Percentiles rank a stretch among this genome's conserved stretches.
These are phyloP conservation scores for Arthrinium phaeospermum DNA, from an alignment of 2,329 filamentous ascomycete species.

Conservation along the genomic window DNA sequence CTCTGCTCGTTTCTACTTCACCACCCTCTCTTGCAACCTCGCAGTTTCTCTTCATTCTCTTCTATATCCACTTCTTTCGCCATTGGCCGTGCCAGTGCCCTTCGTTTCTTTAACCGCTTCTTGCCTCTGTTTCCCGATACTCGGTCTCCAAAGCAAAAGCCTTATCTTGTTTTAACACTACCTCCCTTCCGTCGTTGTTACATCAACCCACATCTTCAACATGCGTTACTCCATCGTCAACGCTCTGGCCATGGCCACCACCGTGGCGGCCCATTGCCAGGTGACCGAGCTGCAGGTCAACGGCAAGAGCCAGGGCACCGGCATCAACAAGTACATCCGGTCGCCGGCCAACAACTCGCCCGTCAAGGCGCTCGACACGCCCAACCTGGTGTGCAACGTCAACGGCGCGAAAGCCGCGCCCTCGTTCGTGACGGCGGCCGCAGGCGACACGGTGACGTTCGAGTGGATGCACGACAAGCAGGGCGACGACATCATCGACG, in stretches of 20 bases:
- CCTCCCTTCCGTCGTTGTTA: too few relatives aligned
- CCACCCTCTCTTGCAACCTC: conserved; percentile 10
- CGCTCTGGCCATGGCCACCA: conserved; percentile 41
- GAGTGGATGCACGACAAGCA: conserved; percentile 59
- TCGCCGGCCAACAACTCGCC: conserved; percentile 50
- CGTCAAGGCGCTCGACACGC: conserved; percentile 50
- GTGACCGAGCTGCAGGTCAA: conserved; percentile 56
- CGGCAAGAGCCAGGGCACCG: conserved; percentile 50
- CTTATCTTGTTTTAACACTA: not conserved
- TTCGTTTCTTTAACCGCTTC: conserved; percentile 17
- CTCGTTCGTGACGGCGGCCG: conserved; percentile 49
- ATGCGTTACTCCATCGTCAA: conserved; percentile 41
- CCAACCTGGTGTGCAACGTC: conserved; percentile 51
- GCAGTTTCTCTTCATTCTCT: not conserved
- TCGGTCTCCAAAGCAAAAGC: not conserved
- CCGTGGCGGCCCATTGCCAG: conserved; percentile 50
- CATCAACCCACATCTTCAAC: conserved; percentile 27
- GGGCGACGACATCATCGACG: conserved; percentile 57
- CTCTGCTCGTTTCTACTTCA: not conserved
- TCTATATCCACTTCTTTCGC: not conserved
- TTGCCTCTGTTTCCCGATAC: not conserved
- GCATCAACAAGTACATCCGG: conserved; percentile 49
- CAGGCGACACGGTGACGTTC: conserved; percentile 53
- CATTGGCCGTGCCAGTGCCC: conserved; percentile 16
- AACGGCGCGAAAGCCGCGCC: conserved; percentile 46